A percentile compares a stretch with the other conserved stretches of the same genome.
phyloP scores from a whole-genome alignment of 176 grass and related monocot genomes.

The Juncus inflexus region DNA sequence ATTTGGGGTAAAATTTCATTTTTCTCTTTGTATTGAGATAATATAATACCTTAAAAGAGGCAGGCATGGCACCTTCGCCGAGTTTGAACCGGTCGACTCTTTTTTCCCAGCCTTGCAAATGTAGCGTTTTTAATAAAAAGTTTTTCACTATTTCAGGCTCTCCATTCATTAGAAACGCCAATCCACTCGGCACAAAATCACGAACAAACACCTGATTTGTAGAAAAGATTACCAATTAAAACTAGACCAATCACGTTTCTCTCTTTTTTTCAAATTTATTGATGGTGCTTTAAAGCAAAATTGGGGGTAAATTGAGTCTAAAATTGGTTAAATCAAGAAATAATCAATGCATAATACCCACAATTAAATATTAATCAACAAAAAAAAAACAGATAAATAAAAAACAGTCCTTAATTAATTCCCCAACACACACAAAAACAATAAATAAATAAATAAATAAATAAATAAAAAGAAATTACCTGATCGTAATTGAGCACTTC shows the following conservation, averaged over 20 bases:
- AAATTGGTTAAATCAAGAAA: neutral
- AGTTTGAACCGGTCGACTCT: constrained; percentile 44
- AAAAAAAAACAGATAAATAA: no score
- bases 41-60: constrained; percentile 34
- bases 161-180: constrained; percentile 50
- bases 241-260: no score
- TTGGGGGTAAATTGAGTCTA: neutral
- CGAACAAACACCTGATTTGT: constrained; percentile 42
- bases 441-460: neutral
- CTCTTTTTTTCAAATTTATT: no score
- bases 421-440: neutral
- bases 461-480: constrained; percentile 23
- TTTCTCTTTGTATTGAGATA: no score
- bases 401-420: no score
- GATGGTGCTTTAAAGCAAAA: neutral
- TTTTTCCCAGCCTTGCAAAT: constrained; percentile 51
- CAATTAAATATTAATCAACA: no score
- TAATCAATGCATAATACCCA: neutral
- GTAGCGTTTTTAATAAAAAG: constrained; percentile 37
- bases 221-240: constrained; percentile 13
- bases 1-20: no score
- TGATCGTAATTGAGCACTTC: constrained; percentile 51
- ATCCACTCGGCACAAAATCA: constrained; percentile 43
- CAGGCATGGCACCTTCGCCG: constrained; percentile 50
- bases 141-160: constrained; percentile 47